phyloP scores from a whole-genome alignment of 2,329 filamentous ascomycete species.

The Ceratocystis eucalypticola region DNA sequence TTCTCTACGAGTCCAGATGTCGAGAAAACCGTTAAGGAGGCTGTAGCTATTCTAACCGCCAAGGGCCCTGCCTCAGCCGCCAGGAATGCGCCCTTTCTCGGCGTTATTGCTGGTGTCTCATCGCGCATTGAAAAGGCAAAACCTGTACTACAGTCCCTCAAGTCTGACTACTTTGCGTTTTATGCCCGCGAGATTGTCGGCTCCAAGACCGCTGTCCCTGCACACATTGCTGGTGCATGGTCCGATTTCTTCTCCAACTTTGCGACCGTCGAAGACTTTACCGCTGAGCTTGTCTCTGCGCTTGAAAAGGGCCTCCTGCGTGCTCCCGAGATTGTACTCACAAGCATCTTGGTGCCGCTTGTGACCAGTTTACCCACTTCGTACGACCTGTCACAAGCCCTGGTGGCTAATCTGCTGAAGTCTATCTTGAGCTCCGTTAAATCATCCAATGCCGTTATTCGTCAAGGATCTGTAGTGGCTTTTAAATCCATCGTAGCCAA shows the following conservation, averaged over 20 bases:
- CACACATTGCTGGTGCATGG: conserved; percentile 59
- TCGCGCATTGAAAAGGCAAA: conserved; percentile 54
- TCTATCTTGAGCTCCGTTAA: conserved; percentile 82
- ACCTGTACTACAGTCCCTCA: conserved; percentile 44
- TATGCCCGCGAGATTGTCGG: conserved; percentile 75
- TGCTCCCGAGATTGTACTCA: conserved; percentile 77
- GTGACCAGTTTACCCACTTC: conserved; percentile 52
- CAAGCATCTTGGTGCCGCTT: conserved; percentile 62
- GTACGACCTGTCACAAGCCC: conserved; percentile 64
- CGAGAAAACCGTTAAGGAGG: conserved; percentile 46
- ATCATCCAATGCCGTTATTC: conserved; percentile 68
- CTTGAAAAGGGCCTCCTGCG: conserved; percentile 81
- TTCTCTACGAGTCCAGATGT: conserved; percentile 46
- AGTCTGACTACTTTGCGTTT: conserved; percentile 63
- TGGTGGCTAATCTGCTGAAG: conserved; percentile 64
- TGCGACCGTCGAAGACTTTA: conserved; percentile 58
- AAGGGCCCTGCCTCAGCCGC: conserved; percentile 52
- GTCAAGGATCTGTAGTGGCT: conserved; percentile 59
- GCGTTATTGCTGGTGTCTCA: conserved; percentile 76
- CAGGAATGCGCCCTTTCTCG: conserved; percentile 65
- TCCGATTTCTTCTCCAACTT: conserved; percentile 73
- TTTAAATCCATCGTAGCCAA: conserved; percentile 57
- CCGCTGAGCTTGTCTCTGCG: conserved; percentile 61
- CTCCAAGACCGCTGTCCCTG: conserved; percentile 57
- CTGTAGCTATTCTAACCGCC: conserved; percentile 52